Conservation (phyloP, 768 basidiomycete species). For the Chalciporus chontae region DNA sequence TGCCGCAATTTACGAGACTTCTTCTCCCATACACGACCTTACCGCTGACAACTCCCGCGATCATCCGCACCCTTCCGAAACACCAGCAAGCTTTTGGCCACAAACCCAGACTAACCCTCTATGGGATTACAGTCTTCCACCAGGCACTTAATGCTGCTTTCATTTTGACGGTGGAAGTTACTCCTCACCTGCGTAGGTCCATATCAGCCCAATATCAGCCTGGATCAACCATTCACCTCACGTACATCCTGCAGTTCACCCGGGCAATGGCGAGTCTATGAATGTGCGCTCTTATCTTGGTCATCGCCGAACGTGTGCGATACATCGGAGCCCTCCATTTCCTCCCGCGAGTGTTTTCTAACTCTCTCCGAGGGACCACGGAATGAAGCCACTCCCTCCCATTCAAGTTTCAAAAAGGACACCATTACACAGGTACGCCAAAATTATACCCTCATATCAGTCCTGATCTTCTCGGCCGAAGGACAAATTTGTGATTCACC, state of each 20-base stretch:
- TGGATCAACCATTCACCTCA: not conserved
- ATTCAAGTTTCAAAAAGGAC: not conserved
- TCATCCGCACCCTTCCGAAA: conserved; percentile 1
- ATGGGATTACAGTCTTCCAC: not conserved
- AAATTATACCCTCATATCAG: conserved; percentile 1
- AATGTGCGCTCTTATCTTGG: conserved; percentile 17
- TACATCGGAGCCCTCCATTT: not conserved
- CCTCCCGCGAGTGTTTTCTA: conserved; percentile 22
- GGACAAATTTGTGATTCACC: conserved; percentile 16
- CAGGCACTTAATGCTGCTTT: not conserved
- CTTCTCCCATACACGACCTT: too few relatives aligned
- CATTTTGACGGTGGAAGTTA: not conserved
- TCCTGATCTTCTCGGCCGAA: too few relatives aligned
- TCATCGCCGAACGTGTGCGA: conserved; percentile 11
- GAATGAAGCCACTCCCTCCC: not conserved
- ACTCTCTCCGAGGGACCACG: not conserved
- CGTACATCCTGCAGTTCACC: conserved; percentile 10
- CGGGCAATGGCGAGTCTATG: conserved; percentile 8
- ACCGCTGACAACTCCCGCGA: too few relatives aligned
- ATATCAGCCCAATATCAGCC: not conserved
- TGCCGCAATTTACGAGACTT: not conserved
- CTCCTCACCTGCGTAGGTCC: not conserved
- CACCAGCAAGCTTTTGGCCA: not conserved
- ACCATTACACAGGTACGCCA: not conserved
- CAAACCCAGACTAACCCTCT: not conserved